Evolutionary conservation across 495 filamentous ascomycete species (phyloP).

Genomic region (Diplogelasinospora grovesii): DNA sequence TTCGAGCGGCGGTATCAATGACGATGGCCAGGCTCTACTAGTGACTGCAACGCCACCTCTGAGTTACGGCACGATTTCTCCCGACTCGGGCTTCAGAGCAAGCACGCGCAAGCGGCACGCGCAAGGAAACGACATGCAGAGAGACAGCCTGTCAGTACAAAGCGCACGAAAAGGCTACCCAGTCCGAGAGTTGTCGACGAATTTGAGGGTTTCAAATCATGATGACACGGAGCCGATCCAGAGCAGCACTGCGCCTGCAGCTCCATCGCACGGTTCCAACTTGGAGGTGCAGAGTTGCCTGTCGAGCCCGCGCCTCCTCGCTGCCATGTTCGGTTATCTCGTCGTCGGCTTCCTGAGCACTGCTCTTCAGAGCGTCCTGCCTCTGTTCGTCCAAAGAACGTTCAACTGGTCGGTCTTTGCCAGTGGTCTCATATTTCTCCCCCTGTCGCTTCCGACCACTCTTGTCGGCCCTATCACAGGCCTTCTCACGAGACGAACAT

Average conservation of each 20-base stretch:
- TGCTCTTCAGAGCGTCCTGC: slow-evolving; percentile 20
- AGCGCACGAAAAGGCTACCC: not conserved
- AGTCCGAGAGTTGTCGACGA: not conserved
- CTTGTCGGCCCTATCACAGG: slow-evolving; percentile 16
- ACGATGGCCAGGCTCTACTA: not conserved
- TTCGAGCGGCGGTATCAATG: no score
- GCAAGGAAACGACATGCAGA: not conserved
- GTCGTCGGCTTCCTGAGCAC: slow-evolving; percentile 17
- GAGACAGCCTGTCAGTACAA: not conserved
- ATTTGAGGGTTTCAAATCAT: not conserved
- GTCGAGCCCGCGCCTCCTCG: slow-evolving; percentile 11
- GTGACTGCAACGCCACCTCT: not conserved
- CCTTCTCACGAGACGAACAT: slow-evolving; percentile 5
- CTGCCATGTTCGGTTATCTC: slow-evolving; percentile 21
- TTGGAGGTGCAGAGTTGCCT: no score
- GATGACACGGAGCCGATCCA: not conserved
- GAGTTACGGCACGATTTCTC: slow-evolving; percentile 18
- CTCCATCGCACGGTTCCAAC: not conserved
- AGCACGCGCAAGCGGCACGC: slow-evolving; percentile 1
- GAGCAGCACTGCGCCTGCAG: slow-evolving; percentile 1
- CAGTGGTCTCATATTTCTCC: slow-evolving; percentile 16
- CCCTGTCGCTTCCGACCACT: slow-evolving; percentile 18
- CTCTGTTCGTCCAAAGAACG: slow-evolving; percentile 13
- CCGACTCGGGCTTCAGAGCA: not conserved
- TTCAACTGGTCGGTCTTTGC: slow-evolving; percentile 16